Percentiles rank a stretch among this genome's conserved stretches.
phyloP scores from a whole-genome alignment of 306 rosid genomes.

The Ziziphus jujuba region DNA sequence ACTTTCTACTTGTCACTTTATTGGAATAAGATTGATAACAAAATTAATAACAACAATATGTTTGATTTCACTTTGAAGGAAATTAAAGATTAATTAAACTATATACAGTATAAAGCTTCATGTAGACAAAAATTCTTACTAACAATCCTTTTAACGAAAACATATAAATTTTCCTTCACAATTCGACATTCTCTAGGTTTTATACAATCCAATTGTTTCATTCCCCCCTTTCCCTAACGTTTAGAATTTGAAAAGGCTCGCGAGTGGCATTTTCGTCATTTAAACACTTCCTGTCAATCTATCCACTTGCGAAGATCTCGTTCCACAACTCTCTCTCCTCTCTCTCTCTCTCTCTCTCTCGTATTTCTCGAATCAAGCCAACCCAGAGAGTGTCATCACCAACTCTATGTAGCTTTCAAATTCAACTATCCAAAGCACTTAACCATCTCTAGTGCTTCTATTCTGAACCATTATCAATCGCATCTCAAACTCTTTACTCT shows the following conservation, averaged over 20 bases:
- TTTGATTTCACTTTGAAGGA: not conserved
- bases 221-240: constrained; percentile 23
- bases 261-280: constrained; percentile 73
- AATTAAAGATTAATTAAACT: not conserved
- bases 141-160: not conserved
- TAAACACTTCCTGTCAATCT: constrained; percentile 32
- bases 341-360: constrained; percentile 30
- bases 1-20: too few relatives aligned
- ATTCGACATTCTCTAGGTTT: too few relatives aligned
- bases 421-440: constrained; percentile 52
- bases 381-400: constrained; percentile 38
- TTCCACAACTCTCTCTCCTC: constrained; percentile 41
- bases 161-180: not conserved
- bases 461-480: constrained; percentile 43
- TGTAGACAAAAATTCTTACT: not conserved
- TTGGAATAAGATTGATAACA: too few relatives aligned
- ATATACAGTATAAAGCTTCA: not conserved
- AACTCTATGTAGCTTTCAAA: constrained; percentile 59
- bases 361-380: constrained; percentile 43
- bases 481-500: constrained; percentile 23
- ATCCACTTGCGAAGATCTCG: constrained; percentile 43
- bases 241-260: constrained; percentile 13
- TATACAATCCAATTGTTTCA: not conserved
- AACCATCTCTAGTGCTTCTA: constrained; percentile 40
- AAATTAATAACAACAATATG: too few relatives aligned